Evolutionary conservation across 2,329 filamentous ascomycete genomes (phyloP).

Genomic region (Cladosporium halotolerans): DNA sequence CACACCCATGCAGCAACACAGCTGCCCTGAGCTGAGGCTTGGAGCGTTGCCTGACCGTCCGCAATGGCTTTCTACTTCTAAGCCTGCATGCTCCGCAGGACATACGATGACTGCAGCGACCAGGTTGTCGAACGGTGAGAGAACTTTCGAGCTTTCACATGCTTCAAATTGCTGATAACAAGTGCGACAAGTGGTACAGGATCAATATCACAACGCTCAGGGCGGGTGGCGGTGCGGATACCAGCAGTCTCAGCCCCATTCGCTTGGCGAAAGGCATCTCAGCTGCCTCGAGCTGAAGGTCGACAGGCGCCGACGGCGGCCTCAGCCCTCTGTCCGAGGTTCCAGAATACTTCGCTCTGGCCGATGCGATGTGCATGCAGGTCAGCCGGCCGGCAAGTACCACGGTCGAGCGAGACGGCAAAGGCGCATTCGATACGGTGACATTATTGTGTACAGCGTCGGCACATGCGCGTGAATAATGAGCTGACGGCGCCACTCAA

Average conservation of each 20-base stretch:
- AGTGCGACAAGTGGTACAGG: no score
- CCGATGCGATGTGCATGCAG: not conserved
- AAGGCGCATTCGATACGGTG: no score
- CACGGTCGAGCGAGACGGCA: no score
- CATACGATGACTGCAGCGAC: constrained; percentile 5
- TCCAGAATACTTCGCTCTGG: not conserved
- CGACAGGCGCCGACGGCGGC: not conserved
- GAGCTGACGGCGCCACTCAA: not conserved
- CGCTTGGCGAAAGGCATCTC: not conserved
- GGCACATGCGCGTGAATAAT: not conserved
- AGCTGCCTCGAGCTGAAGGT: not conserved
- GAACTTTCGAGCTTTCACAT: constrained; percentile 5
- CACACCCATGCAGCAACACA: not conserved
- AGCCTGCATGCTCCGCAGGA: constrained; percentile 6
- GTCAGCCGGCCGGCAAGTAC: not conserved
- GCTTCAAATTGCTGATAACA: not conserved
- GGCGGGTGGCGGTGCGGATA: not conserved
- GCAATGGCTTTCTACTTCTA: constrained; percentile 3
- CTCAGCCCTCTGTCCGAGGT: not conserved
- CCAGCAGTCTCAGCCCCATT: not conserved
- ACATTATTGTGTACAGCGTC: not conserved
- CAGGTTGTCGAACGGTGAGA: not conserved
- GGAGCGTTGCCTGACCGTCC: constrained; percentile 1
- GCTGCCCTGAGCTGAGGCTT: not conserved
- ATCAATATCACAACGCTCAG: no score